Evolutionary conservation across 345 rosid genomes (phyloP), one percentile per base, ranked within the genome.

Genomic region (Leavenworthia alabamica): DNA sequence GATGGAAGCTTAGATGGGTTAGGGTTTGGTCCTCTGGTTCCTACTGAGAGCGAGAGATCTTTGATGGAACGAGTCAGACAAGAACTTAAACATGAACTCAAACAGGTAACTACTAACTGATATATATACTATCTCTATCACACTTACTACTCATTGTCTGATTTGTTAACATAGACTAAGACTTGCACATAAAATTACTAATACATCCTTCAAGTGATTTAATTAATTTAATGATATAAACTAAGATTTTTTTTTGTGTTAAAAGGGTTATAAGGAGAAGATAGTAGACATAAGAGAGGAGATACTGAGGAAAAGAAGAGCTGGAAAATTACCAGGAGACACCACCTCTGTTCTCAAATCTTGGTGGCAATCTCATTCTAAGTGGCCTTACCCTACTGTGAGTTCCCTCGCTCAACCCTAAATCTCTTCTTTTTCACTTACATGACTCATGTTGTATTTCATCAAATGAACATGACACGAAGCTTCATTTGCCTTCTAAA

Each of bases 311-410:
- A 93, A 90, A 77, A 89, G 99, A 79, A 77, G 99, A 70, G 97
- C 97, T 0, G 99, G 99, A 35, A 90, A 93, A 62, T 82, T 93
- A 49, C 97, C 99, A 6, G 99, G 99, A 4, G 97, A 87, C 73
- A 93, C 99, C 4, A 93, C 97, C 23, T 87, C 97, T 12, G 86
- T 84, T 67, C 67, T 93, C 6, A 93, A 90, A 80, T 11, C 84
- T 14, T 89, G 99, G 99, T 93, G 99, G 99, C 99, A 86, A 50
- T 66, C 96, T 31, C 97, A 93, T 74, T 75, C 92, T 51, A 93
- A 89, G 75, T 89, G 96, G 99, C 97, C 96, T 33, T 87, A 93
- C 66, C 97, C 97, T 47, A 93, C 96, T 15, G 97, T 93, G 74
- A 73, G 89, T 76, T 56, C 65, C 29, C 32, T 26, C 43, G 5